phyloP scores from a whole-genome alignment of 2,329 filamentous ascomycete genomes.

The Leptographium lundbergii region DNA sequence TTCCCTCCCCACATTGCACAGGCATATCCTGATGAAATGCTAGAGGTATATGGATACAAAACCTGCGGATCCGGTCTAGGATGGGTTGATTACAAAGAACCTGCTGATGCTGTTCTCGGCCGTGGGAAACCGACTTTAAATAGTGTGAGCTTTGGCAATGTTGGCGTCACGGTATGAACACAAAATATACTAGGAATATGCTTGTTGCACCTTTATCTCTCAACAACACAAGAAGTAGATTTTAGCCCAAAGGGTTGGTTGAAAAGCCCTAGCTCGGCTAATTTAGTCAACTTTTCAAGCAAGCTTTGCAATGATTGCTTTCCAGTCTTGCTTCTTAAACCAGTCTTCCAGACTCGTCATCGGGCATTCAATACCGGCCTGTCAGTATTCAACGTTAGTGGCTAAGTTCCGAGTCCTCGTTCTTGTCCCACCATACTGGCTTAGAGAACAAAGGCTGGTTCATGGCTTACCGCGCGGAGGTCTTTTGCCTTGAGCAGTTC shows the following conservation, averaged over 20 bases:
- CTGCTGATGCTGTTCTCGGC: background rate
- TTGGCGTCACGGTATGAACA: background rate
- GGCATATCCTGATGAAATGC: background rate
- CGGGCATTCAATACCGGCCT: slow-evolving; percentile 30
- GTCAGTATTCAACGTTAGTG: background rate
- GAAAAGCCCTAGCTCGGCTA: no score
- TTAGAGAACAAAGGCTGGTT: no score
- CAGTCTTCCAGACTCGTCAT: slow-evolving; percentile 27
- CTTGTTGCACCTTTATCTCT: background rate
- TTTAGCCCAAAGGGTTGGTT: no score
- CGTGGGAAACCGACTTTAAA: background rate
- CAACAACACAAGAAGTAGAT: background rate
- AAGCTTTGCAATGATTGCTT: background rate
- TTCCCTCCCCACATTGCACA: background rate
- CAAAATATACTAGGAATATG: background rate
- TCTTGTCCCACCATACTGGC: no score
- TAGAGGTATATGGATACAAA: background rate
- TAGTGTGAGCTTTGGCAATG: background rate
- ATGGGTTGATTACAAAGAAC: background rate
- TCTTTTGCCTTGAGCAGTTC: slow-evolving; percentile 29
- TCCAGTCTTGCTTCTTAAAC: slow-evolving; percentile 24
- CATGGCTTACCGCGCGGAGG: slow-evolving; percentile 25
- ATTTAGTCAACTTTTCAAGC: background rate
- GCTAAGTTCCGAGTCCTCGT: no score
- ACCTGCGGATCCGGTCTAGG: background rate